A percentile compares a stretch with the other conserved stretches of the same genome.
Conservation (phyloP, 2,329 filamentous ascomycete genomes). For the Fusarium pseudoanthophilum region DNA sequence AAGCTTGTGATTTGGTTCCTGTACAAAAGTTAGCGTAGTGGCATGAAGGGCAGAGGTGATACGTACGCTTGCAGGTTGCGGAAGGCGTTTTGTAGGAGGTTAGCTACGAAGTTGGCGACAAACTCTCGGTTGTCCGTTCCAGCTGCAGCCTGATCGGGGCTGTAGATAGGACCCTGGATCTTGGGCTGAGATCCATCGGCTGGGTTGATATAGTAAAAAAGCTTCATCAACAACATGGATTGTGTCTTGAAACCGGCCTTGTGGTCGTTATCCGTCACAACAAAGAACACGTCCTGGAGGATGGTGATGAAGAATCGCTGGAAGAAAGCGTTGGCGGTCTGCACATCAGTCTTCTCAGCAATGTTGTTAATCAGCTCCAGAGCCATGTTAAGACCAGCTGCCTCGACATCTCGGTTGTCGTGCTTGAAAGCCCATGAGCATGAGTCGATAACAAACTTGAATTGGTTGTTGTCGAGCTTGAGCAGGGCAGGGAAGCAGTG, state of each 20-base stretch:
- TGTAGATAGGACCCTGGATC: slow-evolving; percentile 92
- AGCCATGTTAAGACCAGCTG: slow-evolving; percentile 97
- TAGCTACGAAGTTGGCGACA: slow-evolving; percentile 86
- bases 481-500: slow-evolving; percentile 96
- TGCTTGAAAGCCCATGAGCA: slow-evolving; percentile 99
- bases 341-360: slow-evolving; percentile 86
- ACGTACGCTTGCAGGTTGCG: slow-evolving; percentile 90
- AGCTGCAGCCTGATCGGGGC: slow-evolving; percentile 79
- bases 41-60: not conserved
- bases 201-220: slow-evolving; percentile 94
- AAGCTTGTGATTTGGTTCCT: slow-evolving; percentile 90
- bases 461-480: slow-evolving; percentile 93
- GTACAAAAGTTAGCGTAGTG: slow-evolving; percentile 50
- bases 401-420: slow-evolving; percentile 97
- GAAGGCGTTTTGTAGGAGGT: slow-evolving; percentile 88
- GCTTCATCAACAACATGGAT: slow-evolving; percentile 89
- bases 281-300: slow-evolving; percentile 97
- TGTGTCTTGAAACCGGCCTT: slow-evolving; percentile 99
- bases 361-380: slow-evolving; percentile 98
- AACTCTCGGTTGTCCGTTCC: slow-evolving; percentile 94
- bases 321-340: slow-evolving; percentile 95
- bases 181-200: slow-evolving; percentile 77
- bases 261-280: slow-evolving; percentile 96
- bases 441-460: slow-evolving; percentile 99
- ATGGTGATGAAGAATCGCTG: slow-evolving; percentile 97